Conservation (phyloP, 192 early-diverging fungal species). For the Rhizophlyctis rosea region DNA sequence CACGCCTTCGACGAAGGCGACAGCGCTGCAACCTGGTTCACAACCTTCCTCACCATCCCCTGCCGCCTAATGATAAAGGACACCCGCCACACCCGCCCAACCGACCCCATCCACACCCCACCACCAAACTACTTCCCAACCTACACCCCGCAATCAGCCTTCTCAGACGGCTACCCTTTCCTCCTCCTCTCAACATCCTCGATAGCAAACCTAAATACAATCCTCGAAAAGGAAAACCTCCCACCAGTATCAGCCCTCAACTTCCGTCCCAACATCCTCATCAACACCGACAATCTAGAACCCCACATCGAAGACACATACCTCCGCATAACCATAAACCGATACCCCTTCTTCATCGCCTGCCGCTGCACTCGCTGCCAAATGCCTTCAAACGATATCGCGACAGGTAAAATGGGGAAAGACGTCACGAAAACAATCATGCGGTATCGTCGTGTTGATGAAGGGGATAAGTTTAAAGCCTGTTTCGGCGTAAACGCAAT, state of each 20-base stretch:
- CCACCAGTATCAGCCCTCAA: conserved; percentile 41
- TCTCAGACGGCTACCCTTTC: conserved; percentile 76
- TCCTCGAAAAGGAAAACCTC: conserved; percentile 30
- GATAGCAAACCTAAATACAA: conserved; percentile 59
- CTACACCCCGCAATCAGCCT: conserved; percentile 57
- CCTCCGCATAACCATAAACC: conserved; percentile 48
- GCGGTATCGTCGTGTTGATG: conserved; percentile 34
- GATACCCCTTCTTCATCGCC: conserved; percentile 23
- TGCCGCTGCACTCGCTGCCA: conserved; percentile 42
- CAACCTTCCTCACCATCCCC: conserved; percentile 36
- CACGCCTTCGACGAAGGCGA: conserved; percentile 64
- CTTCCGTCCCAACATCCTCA: conserved; percentile 78
- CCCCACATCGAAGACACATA: conserved; percentile 74
- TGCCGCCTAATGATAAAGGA: conserved; percentile 51
- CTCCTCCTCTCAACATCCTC: conserved; percentile 59
- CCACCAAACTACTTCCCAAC: conserved; percentile 18
- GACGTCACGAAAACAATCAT: conserved; percentile 32
- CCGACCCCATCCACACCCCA: conserved; percentile 46
- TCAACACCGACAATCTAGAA: conserved; percentile 30
- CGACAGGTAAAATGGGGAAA: conserved; percentile 22
- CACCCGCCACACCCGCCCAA: conserved; percentile 28
- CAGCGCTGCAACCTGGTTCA: conserved; percentile 56
- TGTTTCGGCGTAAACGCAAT: conserved; percentile 48
- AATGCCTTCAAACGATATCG: conserved; percentile 34
- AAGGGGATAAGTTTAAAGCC: conserved; percentile 28